These are phyloP conservation scores for Seiridium unicorne DNA, from an alignment of 2,329 filamentous ascomycete species.

Conservation along the genomic window DNA sequence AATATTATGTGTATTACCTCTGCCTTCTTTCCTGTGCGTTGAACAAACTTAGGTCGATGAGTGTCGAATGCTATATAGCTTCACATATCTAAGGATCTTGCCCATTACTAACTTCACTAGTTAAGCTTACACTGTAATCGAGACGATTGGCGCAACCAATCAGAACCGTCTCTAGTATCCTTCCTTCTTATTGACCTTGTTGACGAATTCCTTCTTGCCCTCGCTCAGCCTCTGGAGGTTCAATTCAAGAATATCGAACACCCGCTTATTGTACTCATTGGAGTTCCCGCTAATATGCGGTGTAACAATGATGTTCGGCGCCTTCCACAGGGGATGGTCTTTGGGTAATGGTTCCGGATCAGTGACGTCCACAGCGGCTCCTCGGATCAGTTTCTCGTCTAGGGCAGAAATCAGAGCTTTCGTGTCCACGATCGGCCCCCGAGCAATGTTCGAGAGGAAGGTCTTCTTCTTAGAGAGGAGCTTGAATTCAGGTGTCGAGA, in stretches of 20 bases:
- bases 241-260: constrained; percentile 23
- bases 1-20: no score
- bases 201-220: constrained; percentile 25
- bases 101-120: no score
- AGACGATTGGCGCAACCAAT: no score
- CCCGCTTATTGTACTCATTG: constrained; percentile 20
- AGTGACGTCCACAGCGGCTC: constrained; percentile 68
- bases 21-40: no score
- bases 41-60: no score
- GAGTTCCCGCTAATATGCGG: constrained; percentile 30
- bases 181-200: constrained; percentile 26
- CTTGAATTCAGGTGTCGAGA: constrained; percentile 40
- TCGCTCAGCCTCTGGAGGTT: constrained; percentile 25
- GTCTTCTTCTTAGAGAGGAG: constrained; percentile 36
- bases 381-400: constrained; percentile 34
- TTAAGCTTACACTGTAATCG: no score
- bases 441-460: constrained; percentile 63
- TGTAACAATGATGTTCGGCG: constrained; percentile 58
- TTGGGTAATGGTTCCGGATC: constrained; percentile 67
- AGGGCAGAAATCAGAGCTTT: constrained; percentile 56
- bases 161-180: constrained; percentile 20
- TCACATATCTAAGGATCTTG: no score
- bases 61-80: no score
- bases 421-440: constrained; percentile 40
- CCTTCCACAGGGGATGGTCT: constrained; percentile 62